Evolutionary conservation across 2,329 filamentous ascomycete genomes (phyloP).

Genomic region (Nemania serpens): DNA sequence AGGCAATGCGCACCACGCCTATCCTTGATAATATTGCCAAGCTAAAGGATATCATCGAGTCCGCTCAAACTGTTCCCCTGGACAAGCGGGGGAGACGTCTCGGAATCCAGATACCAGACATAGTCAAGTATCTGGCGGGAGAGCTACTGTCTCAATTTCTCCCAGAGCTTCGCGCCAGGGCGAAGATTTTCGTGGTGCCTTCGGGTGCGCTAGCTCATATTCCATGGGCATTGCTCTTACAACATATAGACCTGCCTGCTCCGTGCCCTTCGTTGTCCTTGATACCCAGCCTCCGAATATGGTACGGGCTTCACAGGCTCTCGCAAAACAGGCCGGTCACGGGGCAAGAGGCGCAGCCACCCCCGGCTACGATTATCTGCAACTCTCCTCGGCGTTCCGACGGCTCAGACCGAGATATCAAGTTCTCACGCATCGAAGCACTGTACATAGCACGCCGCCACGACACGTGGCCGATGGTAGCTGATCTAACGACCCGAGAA

Average conservation of each 20-base stretch:
- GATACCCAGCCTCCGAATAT: conserved; percentile 24
- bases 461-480: conserved; percentile 18
- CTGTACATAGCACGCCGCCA: conserved; percentile 19
- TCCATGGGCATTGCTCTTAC: conserved; percentile 22
- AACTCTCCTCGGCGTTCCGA: conserved; percentile 14
- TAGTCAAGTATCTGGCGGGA: neutral
- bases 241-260: neutral
- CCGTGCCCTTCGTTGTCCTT: conserved; percentile 19
- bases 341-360: conserved; percentile 2
- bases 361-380: conserved; percentile 19
- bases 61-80: neutral
- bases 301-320: conserved; percentile 23
- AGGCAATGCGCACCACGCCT: conserved; percentile 13
- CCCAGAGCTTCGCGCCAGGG: conserved; percentile 16
- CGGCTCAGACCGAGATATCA: conserved; percentile 22
- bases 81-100: conserved; percentile 8
- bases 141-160: conserved; percentile 17
- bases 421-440: conserved; percentile 21
- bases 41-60: conserved; percentile 20
- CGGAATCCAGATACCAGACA: conserved; percentile 11
- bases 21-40: conserved; percentile 14
- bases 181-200: conserved; percentile 19
- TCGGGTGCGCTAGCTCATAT: conserved; percentile 20
- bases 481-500: conserved; percentile 14
- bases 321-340: neutral